A percentile compares a stretch with the other conserved stretches of the same genome.
Conservation (phyloP, 192 early-diverging fungal genomes). For the Geranomyces michiganensis region DNA sequence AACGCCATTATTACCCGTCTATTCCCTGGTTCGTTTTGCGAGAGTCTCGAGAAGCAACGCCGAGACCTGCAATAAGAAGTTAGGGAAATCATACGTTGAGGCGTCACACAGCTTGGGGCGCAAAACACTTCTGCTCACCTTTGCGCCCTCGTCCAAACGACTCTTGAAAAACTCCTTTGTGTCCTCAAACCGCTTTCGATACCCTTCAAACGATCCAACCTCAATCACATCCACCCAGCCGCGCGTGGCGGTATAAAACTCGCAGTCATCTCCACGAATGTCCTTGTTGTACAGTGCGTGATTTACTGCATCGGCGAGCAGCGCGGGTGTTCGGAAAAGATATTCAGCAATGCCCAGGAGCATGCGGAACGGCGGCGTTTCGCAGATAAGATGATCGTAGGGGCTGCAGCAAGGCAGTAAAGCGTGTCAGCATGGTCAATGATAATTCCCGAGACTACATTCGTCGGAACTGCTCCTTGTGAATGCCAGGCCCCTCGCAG, state of each 20-base stretch:
- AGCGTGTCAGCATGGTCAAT: background rate
- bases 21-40: constrained; percentile 13
- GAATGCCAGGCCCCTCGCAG: background rate
- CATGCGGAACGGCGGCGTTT: constrained; percentile 92
- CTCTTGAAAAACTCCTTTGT: constrained; percentile 83
- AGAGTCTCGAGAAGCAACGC: constrained; percentile 31
- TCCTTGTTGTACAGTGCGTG: constrained; percentile 77
- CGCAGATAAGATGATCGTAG: constrained; percentile 93
- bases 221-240: constrained; percentile 95
- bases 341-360: constrained; percentile 96
- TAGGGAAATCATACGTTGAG: background rate
- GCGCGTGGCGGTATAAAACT: constrained; percentile 87
- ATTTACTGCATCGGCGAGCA: constrained; percentile 86
- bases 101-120: background rate
- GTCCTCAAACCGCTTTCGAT: constrained; percentile 79
- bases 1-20: too few species aligned
- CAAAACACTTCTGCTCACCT: constrained; percentile 46
- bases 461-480: background rate
- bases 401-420: constrained; percentile 46
- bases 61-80: constrained; percentile 18
- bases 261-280: constrained; percentile 64
- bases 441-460: background rate
- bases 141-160: constrained; percentile 51
- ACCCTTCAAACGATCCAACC: constrained; percentile 79
- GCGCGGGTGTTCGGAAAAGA: constrained; percentile 76